Conservation (phyloP, 306 rosid species). For the Gynostemma pentaphyllum region DNA sequence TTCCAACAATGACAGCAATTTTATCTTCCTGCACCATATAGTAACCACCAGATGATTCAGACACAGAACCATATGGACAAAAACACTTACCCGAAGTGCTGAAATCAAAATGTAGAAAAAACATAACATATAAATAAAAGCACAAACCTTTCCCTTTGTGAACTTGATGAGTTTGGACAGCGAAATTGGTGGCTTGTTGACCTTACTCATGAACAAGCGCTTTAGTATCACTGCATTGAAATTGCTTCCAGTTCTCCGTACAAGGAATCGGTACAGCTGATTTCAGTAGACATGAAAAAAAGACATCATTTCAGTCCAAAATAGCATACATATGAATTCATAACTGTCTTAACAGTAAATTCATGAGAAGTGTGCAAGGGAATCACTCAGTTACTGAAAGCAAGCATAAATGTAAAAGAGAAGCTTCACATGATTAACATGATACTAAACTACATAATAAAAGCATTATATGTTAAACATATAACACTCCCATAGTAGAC, state of each 20-base stretch:
- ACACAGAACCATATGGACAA: background rate
- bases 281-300: background rate
- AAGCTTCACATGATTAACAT: too few species aligned
- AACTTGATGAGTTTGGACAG: constrained; percentile 53
- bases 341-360: background rate
- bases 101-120: background rate
- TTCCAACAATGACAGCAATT: constrained; percentile 61
- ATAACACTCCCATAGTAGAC: too few species aligned
- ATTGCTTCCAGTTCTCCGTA: constrained; percentile 69
- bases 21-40: constrained; percentile 27
- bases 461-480: too few species aligned
- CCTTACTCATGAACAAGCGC: constrained; percentile 79
- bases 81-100: background rate
- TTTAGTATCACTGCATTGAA: constrained; percentile 70
- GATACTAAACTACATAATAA: too few species aligned
- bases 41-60: background rate
- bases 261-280: constrained; percentile 82
- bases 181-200: constrained; percentile 69
- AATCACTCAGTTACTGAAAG: background rate
- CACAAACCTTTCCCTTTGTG: constrained; percentile 53
- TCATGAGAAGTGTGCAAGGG: background rate
- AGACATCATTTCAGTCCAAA: background rate
- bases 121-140: background rate
- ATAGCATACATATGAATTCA: background rate
- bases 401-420: background rate